phyloP scores from a whole-genome alignment of 441 rosid genomes.

The Gossypium schwendimanii region DNA sequence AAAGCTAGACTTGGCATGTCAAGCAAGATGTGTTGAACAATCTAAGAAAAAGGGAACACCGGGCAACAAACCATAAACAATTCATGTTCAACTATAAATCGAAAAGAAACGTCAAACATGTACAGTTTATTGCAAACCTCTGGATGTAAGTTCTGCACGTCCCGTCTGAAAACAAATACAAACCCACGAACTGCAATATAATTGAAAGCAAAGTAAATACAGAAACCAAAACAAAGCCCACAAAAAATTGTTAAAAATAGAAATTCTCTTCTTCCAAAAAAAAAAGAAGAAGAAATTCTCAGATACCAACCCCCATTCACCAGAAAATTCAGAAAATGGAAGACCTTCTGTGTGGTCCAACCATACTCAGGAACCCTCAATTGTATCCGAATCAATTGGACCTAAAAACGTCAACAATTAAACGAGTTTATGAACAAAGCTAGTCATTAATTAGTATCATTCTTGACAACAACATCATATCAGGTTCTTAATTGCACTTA shows the following conservation, averaged over 20 bases:
- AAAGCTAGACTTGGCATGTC: conserved; percentile 92
- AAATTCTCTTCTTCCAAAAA: neutral
- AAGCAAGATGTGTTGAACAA: conserved; percentile 68
- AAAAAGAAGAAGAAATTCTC: neutral
- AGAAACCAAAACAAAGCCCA: neutral
- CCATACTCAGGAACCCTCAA: conserved; percentile 87
- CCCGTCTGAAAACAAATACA: conserved; percentile 57
- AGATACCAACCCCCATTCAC: conserved; percentile 68
- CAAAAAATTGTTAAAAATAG: neutral
- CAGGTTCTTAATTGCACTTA: neutral
- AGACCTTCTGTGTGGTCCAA: conserved; percentile 94
- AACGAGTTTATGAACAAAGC: neutral
- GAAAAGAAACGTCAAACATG: neutral
- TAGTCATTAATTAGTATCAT: neutral
- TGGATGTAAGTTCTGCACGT: conserved; percentile 55
- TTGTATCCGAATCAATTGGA: conserved; percentile 80
- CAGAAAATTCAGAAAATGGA: conserved; percentile 81
- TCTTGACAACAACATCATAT: neutral
- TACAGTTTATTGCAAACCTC: conserved; percentile 30
- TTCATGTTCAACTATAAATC: neutral
- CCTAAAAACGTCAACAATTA: conserved; percentile 25
- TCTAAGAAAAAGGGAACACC: conserved; percentile 31
- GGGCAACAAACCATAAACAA: neutral
- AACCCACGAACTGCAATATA: conserved; percentile 46
- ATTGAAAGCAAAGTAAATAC: conserved; percentile 3